Conservation (phyloP, 192 early-diverging fungal genomes). For the Podila epicladia region DNA sequence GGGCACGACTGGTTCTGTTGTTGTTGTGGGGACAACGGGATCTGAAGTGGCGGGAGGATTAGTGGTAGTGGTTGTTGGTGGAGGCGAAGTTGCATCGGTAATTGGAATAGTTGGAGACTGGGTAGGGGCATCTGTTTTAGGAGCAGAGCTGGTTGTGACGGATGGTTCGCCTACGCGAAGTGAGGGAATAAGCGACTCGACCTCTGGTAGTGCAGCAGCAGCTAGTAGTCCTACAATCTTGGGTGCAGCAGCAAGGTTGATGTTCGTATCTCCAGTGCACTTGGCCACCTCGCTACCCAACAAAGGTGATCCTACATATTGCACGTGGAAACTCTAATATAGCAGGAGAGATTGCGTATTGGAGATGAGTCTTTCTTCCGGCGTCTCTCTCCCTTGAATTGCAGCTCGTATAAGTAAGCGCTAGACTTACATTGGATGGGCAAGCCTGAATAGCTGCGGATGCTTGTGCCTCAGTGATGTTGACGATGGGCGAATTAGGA, state of each 20-base stretch:
- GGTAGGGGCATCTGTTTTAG: not conserved
- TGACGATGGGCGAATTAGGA: conserved; percentile 9
- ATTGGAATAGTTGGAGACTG: not conserved
- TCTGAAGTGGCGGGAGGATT: not conserved
- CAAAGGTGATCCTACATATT: conserved; percentile 5
- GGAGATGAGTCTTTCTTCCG: not conserved
- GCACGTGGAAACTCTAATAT: conserved; percentile 10
- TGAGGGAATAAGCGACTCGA: not conserved
- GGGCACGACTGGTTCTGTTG: not conserved
- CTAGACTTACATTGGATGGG: conserved; percentile 26
- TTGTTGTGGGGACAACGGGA: not conserved
- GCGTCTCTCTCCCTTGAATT: too few relatives aligned
- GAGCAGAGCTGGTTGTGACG: not conserved
- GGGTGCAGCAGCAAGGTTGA: not conserved
- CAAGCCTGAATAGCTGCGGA: conserved; percentile 11
- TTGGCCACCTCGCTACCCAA: not conserved
- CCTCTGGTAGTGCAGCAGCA: not conserved
- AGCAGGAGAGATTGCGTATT: not conserved
- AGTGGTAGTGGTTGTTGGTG: not conserved
- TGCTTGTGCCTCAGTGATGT: not conserved
- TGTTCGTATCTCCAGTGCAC: conserved; percentile 5
- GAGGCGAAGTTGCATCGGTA: not conserved
- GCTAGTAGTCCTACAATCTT: not conserved
- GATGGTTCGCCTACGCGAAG: not conserved
- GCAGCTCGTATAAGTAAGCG: not conserved